Conservation (phyloP, 2,329 filamentous ascomycete species). For the Epichloe coenophiala region DNA sequence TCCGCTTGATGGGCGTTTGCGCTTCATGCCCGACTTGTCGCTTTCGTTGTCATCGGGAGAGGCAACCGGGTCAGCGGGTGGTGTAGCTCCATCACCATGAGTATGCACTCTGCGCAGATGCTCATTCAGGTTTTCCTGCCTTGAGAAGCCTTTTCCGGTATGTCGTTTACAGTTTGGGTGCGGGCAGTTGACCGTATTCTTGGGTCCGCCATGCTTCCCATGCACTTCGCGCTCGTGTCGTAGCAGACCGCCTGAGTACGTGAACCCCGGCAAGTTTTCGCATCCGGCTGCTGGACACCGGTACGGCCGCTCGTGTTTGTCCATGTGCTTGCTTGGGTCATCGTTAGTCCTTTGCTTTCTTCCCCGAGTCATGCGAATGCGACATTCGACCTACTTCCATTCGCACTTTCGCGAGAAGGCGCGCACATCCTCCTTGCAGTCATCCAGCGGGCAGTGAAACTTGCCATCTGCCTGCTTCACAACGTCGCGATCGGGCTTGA, state of each 20-base stretch:
- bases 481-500: conserved; percentile 44
- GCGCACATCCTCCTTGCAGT: conserved; percentile 51
- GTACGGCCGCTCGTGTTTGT: conserved; percentile 91
- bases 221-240: conserved; percentile 91
- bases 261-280: conserved; percentile 86
- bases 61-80: conserved; percentile 21
- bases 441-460: conserved; percentile 58
- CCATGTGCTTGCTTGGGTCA: conserved; percentile 76
- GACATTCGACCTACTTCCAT: conserved; percentile 60
- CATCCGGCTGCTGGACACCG: conserved; percentile 72
- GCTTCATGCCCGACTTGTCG: conserved; percentile 32
- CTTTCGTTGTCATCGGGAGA: conserved; percentile 34
- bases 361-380: neutral
- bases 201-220: conserved; percentile 75
- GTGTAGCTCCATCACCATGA: conserved; percentile 24
- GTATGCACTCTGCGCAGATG: conserved; percentile 84
- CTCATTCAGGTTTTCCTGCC: conserved; percentile 88
- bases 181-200: conserved; percentile 77
- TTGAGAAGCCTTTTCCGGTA: conserved; percentile 77
- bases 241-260: conserved; percentile 80
- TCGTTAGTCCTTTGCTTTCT: conserved; percentile 10
- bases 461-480: conserved; percentile 58
- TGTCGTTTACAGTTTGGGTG: conserved; percentile 80
- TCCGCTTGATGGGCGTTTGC: conserved; percentile 28
- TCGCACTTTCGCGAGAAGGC: conserved; percentile 77